phyloP scores from a whole-genome alignment of 176 grass and related monocot species.

The Bothriochloa decipiens region DNA sequence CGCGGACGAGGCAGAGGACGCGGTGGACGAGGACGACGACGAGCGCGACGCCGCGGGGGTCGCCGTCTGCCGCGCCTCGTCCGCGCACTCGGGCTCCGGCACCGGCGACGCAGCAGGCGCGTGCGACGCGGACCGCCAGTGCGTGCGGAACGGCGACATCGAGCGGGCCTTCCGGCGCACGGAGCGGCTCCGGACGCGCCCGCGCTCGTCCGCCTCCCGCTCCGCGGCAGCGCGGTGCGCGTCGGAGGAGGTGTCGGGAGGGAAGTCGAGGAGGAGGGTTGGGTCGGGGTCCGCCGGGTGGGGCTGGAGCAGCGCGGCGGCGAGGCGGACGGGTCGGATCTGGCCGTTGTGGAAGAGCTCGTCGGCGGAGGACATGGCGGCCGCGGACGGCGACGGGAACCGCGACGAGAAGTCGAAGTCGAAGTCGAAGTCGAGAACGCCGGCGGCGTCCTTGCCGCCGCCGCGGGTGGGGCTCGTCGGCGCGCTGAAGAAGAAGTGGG shows the following conservation, averaged over 20 bases:
- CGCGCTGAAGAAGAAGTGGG: slow-evolving; percentile 83
- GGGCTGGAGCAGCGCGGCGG: slow-evolving; percentile 50
- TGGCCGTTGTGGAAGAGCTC: slow-evolving; percentile 94
- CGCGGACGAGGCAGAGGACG: slow-evolving; percentile 49
- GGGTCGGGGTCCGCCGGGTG: slow-evolving; percentile 35
- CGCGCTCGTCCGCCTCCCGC: background rate
- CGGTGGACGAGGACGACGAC: slow-evolving; percentile 47
- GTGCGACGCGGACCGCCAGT: slow-evolving; percentile 10
- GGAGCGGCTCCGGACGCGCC: slow-evolving; percentile 56
- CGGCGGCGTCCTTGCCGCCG: background rate
- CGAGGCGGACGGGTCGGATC: slow-evolving; percentile 68
- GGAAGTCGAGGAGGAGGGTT: rapidly evolving
- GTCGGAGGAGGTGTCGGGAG: background rate
- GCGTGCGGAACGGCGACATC: slow-evolving; percentile 69
- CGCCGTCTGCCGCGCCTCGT: background rate
- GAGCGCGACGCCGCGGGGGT: slow-evolving; percentile 50
- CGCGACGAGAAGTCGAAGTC: slow-evolving; percentile 69
- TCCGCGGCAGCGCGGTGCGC: background rate
- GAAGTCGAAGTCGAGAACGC: slow-evolving; percentile 67
- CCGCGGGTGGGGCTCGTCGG: slow-evolving; percentile 79
- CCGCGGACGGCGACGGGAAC: slow-evolving; percentile 45
- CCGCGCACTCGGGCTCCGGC: background rate
- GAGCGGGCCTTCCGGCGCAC: slow-evolving; percentile 67
- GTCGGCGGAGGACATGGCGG: slow-evolving; percentile 85
- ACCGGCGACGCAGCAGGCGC: background rate